Evolutionary conservation across 192 early-diverging fungal species (phyloP).

Genomic region (Linnemannia exigua): DNA sequence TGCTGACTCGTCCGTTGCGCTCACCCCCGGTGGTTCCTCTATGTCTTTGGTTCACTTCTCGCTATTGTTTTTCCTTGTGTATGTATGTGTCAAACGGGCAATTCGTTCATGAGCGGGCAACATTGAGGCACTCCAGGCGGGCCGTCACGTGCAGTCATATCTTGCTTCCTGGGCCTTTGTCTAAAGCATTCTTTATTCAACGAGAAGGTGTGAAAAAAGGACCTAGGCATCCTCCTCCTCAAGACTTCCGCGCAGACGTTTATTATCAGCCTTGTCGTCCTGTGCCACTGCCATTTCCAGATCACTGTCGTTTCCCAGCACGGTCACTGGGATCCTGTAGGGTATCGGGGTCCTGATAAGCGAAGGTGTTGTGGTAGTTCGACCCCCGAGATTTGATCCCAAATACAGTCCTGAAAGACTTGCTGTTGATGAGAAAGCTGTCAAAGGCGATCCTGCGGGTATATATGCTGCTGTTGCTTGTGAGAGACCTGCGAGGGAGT

Average conservation of each 20-base stretch:
- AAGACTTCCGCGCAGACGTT: background rate
- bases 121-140: background rate
- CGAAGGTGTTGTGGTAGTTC: conserved; percentile 9
- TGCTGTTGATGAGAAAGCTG: background rate
- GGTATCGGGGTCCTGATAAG: conserved; percentile 11
- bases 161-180: too few species aligned
- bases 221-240: background rate
- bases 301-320: background rate
- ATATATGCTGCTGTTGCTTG: background rate
- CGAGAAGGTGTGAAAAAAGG: background rate
- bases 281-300: background rate
- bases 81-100: conserved; percentile 2
- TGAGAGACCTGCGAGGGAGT: background rate
- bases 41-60: background rate
- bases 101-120: background rate
- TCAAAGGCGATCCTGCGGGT: background rate
- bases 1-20: background rate
- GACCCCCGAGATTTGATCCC: conserved; percentile 24
- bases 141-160: background rate
- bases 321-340: conserved; percentile 17
- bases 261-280: background rate
- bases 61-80: background rate
- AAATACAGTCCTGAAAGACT: conserved; percentile 7
- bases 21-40: background rate
- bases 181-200: background rate